A percentile compares a stretch with the other conserved stretches of the same genome.
These are phyloP conservation scores for Coelastrella sp. DNA, from an alignment of 139 green algal species.

Conservation along the genomic window DNA sequence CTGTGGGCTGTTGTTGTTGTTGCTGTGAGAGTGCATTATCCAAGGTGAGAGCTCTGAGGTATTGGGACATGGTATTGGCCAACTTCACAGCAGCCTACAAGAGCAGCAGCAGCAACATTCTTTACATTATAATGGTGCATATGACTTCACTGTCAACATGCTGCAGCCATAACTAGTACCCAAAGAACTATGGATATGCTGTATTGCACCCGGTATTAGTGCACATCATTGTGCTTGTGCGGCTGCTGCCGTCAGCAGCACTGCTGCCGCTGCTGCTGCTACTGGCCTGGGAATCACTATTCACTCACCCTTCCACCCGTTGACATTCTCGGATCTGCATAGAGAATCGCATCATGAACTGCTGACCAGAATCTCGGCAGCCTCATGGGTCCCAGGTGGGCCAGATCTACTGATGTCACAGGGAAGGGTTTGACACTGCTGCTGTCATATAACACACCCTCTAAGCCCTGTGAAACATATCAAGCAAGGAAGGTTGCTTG, in stretches of 20 bases:
- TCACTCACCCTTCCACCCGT: constrained; percentile 43
- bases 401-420: constrained; percentile 49
- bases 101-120: not conserved
- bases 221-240: too few relatives aligned
- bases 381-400: constrained; percentile 51
- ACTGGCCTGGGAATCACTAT: not conserved
- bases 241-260: too few relatives aligned
- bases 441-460: constrained; percentile 54
- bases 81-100: constrained; percentile 22
- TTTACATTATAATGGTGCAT: too few relatives aligned
- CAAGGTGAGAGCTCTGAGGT: constrained; percentile 28
- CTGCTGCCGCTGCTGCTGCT: too few relatives aligned
- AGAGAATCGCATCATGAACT: constrained; percentile 63
- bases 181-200: too few relatives aligned
- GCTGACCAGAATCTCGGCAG: constrained; percentile 60
- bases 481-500: too few relatives aligned
- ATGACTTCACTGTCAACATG: too few relatives aligned
- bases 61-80: constrained; percentile 1
- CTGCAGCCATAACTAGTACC: too few relatives aligned
- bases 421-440: constrained; percentile 7
- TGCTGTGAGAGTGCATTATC: constrained; percentile 11
- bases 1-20: not conserved
- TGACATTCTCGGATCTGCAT: constrained; percentile 50
- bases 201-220: too few relatives aligned
- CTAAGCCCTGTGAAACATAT: constrained; percentile 51